Conservation (phyloP, 1,139 yeast species). For the Yamadazyma siamensis region DNA sequence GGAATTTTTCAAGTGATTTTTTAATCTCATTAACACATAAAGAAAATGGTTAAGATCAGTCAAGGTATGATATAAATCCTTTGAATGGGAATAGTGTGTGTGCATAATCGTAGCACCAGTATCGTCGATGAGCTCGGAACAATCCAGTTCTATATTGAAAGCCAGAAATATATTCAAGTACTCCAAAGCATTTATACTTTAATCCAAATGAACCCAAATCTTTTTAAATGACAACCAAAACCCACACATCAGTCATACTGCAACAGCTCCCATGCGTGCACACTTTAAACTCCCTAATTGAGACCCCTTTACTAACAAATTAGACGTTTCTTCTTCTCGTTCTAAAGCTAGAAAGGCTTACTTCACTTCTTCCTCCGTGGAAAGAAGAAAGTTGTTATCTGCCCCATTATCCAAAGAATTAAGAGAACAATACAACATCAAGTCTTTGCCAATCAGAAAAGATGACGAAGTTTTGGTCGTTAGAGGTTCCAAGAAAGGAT, state of each 20-base stretch:
- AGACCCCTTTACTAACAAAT: constrained; percentile 8
- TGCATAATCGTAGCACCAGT: too few species aligned
- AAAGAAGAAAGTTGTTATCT: constrained; percentile 92
- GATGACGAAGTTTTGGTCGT: constrained; percentile 94
- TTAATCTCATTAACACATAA: constrained; percentile 12
- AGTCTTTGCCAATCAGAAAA: constrained; percentile 96
- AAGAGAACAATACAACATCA: constrained; percentile 95
- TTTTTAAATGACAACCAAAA: neutral
- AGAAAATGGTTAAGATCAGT: constrained; percentile 61
- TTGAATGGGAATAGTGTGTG: neutral
- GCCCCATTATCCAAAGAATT: constrained; percentile 99
- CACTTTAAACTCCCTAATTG: too few species aligned
- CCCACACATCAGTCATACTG: neutral
- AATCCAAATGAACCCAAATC: too few species aligned
- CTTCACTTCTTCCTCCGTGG: constrained; percentile 97
- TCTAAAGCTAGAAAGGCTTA: constrained; percentile 99
- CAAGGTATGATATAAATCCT: constrained; percentile 43
- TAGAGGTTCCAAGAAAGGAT: constrained; percentile 99
- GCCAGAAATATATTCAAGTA: too few species aligned
- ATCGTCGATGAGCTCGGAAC: too few species aligned
- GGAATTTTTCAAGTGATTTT: constrained; percentile 13
- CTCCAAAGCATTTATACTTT: too few species aligned
- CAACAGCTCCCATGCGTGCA: neutral
- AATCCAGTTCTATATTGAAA: too few species aligned
- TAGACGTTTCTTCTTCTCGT: constrained; percentile 99